These are phyloP conservation scores for Inonotus hispidus DNA, from an alignment of 1,284 basidiomycete genomes.

Conservation along the genomic window DNA sequence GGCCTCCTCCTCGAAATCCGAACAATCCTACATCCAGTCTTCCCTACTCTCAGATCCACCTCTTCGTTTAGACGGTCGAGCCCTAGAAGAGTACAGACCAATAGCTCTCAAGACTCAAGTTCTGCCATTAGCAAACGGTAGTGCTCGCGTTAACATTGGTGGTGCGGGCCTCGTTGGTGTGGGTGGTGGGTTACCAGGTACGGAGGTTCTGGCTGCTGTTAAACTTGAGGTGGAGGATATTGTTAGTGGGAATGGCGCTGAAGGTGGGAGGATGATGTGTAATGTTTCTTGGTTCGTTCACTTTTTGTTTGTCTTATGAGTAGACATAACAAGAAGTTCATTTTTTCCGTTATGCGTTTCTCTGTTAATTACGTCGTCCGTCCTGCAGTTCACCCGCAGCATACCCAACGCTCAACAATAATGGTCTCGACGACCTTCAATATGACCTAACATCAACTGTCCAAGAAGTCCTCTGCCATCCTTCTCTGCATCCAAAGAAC, in stretches of 20 bases:
- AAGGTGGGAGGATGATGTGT: conserved; percentile 57
- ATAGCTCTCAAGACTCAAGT: conserved; percentile 72
- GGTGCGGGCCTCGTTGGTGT: conserved; percentile 41
- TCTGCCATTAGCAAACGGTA: conserved; percentile 73
- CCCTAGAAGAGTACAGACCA: conserved; percentile 53
- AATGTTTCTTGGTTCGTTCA: conserved; percentile 66
- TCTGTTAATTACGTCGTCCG: neutral
- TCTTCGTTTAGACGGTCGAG: conserved; percentile 62
- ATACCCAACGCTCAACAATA: conserved; percentile 59
- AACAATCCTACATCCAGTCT: conserved; percentile 65
- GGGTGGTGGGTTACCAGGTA: conserved; percentile 43
- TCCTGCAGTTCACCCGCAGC: conserved; percentile 63
- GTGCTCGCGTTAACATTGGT: conserved; percentile 65
- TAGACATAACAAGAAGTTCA: neutral
- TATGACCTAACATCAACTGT: conserved; percentile 58
- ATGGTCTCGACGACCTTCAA: conserved; percentile 66
- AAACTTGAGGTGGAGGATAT: conserved; percentile 67
- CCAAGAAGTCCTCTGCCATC: conserved; percentile 54
- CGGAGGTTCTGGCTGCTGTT: conserved; percentile 62
- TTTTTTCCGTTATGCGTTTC: neutral
- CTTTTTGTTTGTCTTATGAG: conserved; percentile 1
- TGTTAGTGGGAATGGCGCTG: conserved; percentile 39
- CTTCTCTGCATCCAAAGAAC: conserved; percentile 54
- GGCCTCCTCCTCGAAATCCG: conserved; percentile 60
- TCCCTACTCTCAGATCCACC: conserved; percentile 52